Evolutionary conservation across 164 flowering plant species (phyloP), one percentile per base, ranked within the genome.

Genomic region (Akebia trifoliata): DNA sequence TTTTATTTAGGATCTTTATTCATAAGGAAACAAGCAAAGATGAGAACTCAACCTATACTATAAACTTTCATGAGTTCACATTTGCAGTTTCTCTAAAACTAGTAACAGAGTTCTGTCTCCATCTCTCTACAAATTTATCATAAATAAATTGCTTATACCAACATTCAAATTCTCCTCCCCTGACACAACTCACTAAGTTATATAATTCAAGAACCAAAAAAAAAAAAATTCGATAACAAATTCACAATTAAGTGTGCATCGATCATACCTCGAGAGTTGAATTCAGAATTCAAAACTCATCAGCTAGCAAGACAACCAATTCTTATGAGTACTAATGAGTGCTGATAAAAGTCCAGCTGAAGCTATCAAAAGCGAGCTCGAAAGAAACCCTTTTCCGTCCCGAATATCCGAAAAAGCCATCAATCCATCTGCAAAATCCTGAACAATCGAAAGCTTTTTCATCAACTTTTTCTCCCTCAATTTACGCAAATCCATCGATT

Each of bases 301-400:
- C n/a, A n/a, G n/a, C n/a, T n/a, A 86, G 67, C 94, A 86, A 66
- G 98, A 87, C 4, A 74, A 12, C 99, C 99, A 93, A 56, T 87
- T 93, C 88, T 93, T 93, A 65, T 90, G 95, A 28, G 97, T 79
- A 62, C 99, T 90, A 56, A 93, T 90, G 0, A 93, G 34, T 0
- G 97, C 99, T 0, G 97, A 93, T n/a, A 90, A 47, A 22, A 93
- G 73, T 44, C 99, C 97, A 0, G 90, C 90, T 7, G 62, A 85
- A 1, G 97, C 75, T 42, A 90, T 8, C 47, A 83, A 20, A 20
- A 87, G 35, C 15, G 97, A 87, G n/a, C 50, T 75, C 24, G 81
- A 75, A 9, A 82, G 51, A 50, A 50, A 22, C n/a, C 95, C 96
- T 22, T 78, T 79, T 9, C 92, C 94, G 30, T 83, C 87, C 6